These are phyloP conservation scores for Globisporangium emineosum DNA, from an alignment of 352 stramenopile species.

Conservation along the genomic window DNA sequence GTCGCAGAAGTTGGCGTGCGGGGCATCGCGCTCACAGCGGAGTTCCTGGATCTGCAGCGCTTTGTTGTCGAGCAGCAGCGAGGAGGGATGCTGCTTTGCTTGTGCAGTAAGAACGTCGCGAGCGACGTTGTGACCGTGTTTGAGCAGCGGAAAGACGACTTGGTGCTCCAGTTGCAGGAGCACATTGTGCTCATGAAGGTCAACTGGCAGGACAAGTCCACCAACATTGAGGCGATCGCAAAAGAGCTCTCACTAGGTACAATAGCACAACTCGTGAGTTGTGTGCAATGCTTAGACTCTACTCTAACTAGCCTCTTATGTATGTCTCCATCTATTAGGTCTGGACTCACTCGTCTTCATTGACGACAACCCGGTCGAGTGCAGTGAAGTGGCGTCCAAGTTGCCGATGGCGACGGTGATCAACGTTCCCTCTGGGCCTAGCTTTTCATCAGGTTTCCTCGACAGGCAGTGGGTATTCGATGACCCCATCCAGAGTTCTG, in stretches of 20 bases:
- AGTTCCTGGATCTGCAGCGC: slow-evolving; percentile 52
- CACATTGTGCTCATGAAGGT: slow-evolving; percentile 47
- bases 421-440: slow-evolving; percentile 22
- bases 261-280: not conserved
- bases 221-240: slow-evolving; percentile 51
- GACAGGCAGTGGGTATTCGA: slow-evolving; percentile 60
- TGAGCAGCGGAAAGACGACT: slow-evolving; percentile 30
- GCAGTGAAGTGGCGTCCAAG: slow-evolving; percentile 45
- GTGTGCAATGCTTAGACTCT: not conserved
- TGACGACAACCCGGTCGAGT: slow-evolving; percentile 72
- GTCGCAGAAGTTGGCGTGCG: slow-evolving; percentile 51
- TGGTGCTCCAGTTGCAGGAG: slow-evolving; percentile 49
- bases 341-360: slow-evolving; percentile 72
- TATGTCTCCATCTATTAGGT: slow-evolving; percentile 5
- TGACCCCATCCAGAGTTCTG: slow-evolving; percentile 9
- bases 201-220: slow-evolving; percentile 62
- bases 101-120: slow-evolving; percentile 71
- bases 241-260: slow-evolving; percentile 41
- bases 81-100: slow-evolving; percentile 48
- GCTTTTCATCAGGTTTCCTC: slow-evolving; percentile 34
- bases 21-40: slow-evolving; percentile 32
- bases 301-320: not conserved
- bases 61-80: slow-evolving; percentile 49
- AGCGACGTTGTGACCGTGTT: slow-evolving; percentile 57
- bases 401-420: slow-evolving; percentile 54